phyloP scores from a whole-genome alignment of 305 asterid genomes.

The Petunia hybrid region DNA sequence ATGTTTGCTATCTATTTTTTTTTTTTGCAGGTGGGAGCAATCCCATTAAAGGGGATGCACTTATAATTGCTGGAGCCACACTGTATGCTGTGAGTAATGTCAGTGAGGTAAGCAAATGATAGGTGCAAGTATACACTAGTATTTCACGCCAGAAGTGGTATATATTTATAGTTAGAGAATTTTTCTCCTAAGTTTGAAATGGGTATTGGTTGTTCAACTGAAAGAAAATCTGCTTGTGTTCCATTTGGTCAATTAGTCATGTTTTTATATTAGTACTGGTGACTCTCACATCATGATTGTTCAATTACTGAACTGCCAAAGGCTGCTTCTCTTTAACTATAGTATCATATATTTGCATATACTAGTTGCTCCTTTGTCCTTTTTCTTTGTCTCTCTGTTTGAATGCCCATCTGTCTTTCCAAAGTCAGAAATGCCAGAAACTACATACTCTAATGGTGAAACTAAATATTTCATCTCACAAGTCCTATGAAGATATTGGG shows the following conservation, averaged over 20 bases:
- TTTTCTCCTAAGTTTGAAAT: slow-evolving; percentile 4
- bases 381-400: too few relatives aligned
- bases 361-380: not conserved
- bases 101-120: slow-evolving; percentile 68
- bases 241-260: not conserved
- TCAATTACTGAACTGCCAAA: not conserved
- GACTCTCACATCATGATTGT: not conserved
- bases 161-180: slow-evolving; percentile 18
- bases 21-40: slow-evolving; percentile 74
- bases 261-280: not conserved
- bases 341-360: not conserved
- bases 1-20: not conserved
- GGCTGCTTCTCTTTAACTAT: not conserved
- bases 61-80: slow-evolving; percentile 87
- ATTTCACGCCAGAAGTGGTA: not conserved
- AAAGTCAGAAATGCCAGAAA: too few relatives aligned
- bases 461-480: too few relatives aligned
- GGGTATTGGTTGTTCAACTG: not conserved
- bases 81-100: slow-evolving; percentile 89
- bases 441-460: too few relatives aligned
- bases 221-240: not conserved
- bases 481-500: too few relatives aligned
- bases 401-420: too few relatives aligned
- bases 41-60: slow-evolving; percentile 84
- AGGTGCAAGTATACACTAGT: not conserved